Conservation (phyloP, 306 rosid genomes). For the Sesbania bispinosa region DNA sequence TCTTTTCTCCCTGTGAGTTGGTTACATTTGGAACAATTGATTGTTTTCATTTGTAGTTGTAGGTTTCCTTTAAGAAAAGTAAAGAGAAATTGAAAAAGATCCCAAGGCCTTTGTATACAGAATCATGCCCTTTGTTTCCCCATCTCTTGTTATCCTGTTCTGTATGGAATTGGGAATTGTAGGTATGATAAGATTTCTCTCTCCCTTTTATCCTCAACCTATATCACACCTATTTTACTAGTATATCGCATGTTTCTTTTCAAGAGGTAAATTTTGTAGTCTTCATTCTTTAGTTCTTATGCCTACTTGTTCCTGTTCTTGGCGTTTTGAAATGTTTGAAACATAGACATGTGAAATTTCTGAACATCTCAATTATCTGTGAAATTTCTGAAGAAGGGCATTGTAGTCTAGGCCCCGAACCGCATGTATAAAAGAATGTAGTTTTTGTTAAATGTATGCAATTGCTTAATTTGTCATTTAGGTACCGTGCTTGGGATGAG, state of each 20-base stretch:
- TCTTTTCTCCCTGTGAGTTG: not conserved
- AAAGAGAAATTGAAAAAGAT: slow-evolving; percentile 3
- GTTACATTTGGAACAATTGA: slow-evolving; percentile 15
- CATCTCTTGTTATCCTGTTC: not conserved
- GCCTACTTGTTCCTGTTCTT: not conserved
- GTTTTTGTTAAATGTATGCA: not conserved
- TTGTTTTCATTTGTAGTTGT: slow-evolving; percentile 19
- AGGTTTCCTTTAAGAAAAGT: slow-evolving; percentile 1
- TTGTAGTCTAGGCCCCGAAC: not conserved
- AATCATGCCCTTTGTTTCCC: slow-evolving; percentile 11
- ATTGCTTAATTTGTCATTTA: no score
- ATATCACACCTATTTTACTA: not conserved
- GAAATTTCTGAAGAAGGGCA: not conserved
- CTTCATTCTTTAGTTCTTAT: not conserved
- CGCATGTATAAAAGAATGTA: not conserved
- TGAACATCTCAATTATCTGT: not conserved
- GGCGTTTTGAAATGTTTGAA: not conserved
- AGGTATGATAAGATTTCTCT: not conserved
- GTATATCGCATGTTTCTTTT: not conserved
- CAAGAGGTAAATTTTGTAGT: not conserved
- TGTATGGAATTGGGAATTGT: slow-evolving; percentile 28
- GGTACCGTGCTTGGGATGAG: not conserved
- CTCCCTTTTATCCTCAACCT: not conserved
- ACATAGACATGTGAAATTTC: slow-evolving; percentile 6
- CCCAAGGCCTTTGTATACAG: slow-evolving; percentile 2